These are phyloP conservation scores for Zygosaccharomyces pseudobailii DNA, from an alignment of 1,139 yeast species.

Conservation along the genomic window DNA sequence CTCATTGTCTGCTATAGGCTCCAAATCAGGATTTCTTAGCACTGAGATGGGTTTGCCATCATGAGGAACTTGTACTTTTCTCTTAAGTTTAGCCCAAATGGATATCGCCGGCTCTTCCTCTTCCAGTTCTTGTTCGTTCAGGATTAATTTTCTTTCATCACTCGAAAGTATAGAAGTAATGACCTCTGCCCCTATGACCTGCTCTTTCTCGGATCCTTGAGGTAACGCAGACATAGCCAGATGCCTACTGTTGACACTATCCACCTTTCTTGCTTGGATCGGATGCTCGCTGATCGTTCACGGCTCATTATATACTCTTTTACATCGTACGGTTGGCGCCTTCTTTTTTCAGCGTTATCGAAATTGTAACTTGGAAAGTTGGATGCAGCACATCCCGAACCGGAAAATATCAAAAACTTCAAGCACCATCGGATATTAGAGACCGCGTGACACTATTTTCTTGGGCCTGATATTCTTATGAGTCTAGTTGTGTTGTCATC, in stretches of 20 bases:
- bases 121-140: background rate
- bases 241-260: too few relatives aligned
- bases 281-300: background rate
- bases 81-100: slow-evolving; percentile 10
- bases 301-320: background rate
- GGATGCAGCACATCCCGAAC: background rate
- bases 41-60: slow-evolving; percentile 17
- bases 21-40: slow-evolving; percentile 31
- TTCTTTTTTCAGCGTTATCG: background rate
- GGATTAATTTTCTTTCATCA: background rate
- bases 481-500: slow-evolving; percentile 27
- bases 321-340: background rate
- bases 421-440: background rate
- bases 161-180: background rate
- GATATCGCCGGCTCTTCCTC: background rate
- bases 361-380: background rate
- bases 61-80: slow-evolving; percentile 36
- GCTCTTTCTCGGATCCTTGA: background rate
- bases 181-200: background rate
- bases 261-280: background rate
- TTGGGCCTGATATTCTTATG: slow-evolving; percentile 17
- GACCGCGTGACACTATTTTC: background rate
- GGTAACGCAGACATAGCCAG: background rate
- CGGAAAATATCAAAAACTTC: background rate
- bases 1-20: slow-evolving; percentile 32